Evolutionary conservation across 23 red algal genomes (phyloP).

Genomic region (Gracilaria domingensis): DNA sequence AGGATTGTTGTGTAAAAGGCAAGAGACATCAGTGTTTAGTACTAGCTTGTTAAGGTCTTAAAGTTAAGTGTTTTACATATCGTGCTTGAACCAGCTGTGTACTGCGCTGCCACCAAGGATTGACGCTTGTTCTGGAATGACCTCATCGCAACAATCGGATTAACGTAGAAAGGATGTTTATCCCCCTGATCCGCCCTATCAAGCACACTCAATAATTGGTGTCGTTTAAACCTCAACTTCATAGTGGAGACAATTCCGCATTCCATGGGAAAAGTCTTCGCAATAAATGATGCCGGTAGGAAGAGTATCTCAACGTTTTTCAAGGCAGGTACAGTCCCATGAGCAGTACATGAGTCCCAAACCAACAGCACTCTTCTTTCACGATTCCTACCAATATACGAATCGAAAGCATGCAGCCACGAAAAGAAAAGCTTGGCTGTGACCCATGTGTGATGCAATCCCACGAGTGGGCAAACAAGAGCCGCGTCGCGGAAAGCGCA

Average conservation of each 20-base stretch:
- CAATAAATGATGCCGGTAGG: slow-evolving; percentile 9
- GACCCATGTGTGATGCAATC: too few species aligned
- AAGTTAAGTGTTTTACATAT: not conserved
- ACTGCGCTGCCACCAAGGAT: slow-evolving; percentile 16
- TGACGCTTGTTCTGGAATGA: slow-evolving; percentile 48
- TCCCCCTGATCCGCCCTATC: slow-evolving; percentile 25
- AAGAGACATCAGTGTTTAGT: not conserved
- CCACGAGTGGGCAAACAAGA: too few species aligned
- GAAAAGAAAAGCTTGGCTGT: slow-evolving; percentile 46
- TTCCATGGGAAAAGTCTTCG: slow-evolving; percentile 55
- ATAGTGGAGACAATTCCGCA: slow-evolving; percentile 31
- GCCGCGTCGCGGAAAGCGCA: too few species aligned
- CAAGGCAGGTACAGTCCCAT: slow-evolving; percentile 41
- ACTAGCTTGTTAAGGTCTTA: not conserved
- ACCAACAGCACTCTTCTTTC: slow-evolving; percentile 26
- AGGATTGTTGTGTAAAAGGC: too few species aligned
- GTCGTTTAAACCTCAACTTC: slow-evolving; percentile 43
- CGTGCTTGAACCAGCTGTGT: not conserved
- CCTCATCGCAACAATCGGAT: slow-evolving; percentile 41
- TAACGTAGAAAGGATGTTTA: slow-evolving; percentile 14
- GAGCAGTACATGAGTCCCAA: slow-evolving; percentile 38
- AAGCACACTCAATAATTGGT: slow-evolving; percentile 26
- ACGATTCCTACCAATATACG: slow-evolving; percentile 11
- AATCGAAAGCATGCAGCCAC: slow-evolving; percentile 44
- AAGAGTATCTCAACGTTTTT: slow-evolving; percentile 38